Conservation (phyloP, 2,329 filamentous ascomycete genomes). For the Cytospora paraplurivora region DNA sequence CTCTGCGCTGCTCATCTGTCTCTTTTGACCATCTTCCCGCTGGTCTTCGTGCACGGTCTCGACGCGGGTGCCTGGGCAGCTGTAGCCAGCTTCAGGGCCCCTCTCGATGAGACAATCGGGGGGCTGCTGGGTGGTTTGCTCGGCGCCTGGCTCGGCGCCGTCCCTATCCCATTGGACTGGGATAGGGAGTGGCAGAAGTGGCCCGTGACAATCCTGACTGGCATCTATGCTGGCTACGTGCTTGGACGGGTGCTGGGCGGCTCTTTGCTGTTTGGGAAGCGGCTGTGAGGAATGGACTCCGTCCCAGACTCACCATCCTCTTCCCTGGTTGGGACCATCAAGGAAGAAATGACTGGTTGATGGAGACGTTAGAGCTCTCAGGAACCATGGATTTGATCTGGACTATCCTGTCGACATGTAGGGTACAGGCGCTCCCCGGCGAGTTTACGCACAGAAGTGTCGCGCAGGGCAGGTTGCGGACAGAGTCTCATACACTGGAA, state of each 20-base stretch:
- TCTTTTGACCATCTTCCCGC: conserved; percentile 73
- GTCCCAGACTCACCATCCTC: too few species aligned
- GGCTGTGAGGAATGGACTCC: conserved; percentile 35
- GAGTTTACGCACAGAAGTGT: neutral
- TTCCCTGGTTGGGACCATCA: neutral
- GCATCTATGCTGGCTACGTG: conserved; percentile 77
- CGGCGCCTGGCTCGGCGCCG: conserved; percentile 89
- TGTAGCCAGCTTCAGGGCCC: conserved; percentile 66
- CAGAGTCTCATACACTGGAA: neutral
- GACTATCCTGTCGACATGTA: neutral
- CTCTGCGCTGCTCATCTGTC: conserved; percentile 82
- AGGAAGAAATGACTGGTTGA: neutral
- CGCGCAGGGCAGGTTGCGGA: neutral
- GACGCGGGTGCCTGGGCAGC: conserved; percentile 71
- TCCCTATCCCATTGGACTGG: conserved; percentile 97
- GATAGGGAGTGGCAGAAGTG: conserved; percentile 99
- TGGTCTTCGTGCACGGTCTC: conserved; percentile 85
- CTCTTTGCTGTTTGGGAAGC: conserved; percentile 50
- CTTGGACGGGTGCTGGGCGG: conserved; percentile 67
- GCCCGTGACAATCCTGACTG: conserved; percentile 87
- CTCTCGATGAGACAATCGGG: conserved; percentile 83
- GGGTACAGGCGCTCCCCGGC: neutral
- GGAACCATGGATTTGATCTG: neutral
- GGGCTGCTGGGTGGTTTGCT: conserved; percentile 74
- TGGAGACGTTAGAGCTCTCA: neutral